Evolutionary conservation across 371 early-diverging fungal species (phyloP), one percentile per base, ranked within the genome.

Genomic region (Mortierella polycephala): DNA sequence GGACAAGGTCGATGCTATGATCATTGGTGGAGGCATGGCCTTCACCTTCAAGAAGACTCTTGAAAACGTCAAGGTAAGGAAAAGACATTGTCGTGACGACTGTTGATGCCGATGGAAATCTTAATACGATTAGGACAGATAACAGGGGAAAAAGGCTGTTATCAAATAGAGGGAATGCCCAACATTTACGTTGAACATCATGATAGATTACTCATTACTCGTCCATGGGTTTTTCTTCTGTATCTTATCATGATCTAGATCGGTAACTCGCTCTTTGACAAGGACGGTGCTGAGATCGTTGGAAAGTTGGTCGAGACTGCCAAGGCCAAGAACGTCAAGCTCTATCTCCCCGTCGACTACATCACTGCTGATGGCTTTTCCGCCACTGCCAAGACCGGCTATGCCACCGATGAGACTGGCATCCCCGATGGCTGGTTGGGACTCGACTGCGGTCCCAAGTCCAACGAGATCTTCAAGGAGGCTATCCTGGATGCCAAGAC

Each of bases 1-100:
- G 56, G 97, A 97, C 86, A 93, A 94, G 89, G 94, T 95, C 67
- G 86, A 95, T 82, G 69, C 88, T 67, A 91, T 93, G 90, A 97
- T 98, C 75, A 92, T 99, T 71, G 94, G 94, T 75, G 99, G 99
- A 75, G 98, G 96, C 62, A 97, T 99, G 97, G 96, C 96, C 68
- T 98, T 96, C 88, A 98, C 99, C 62, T 98, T 99, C 91, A 90
- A 95, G 86, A 97, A 98, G 91, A 89, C 92, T 57, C 82, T 94
- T 57, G 86, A 95, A 20, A 83, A 87, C 57, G 91, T 96, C 81
- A 88, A 94, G 85, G 90, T 92, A 87, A 4, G 30, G 30, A 30
- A 30, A 30, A 30, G 81, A 41, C 11, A 23, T 30, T 30, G 30
- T 30, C 30, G 4, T 30, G 30, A 30, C 30, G 30, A 30, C 4